These are phyloP conservation scores for Pleurotus sapidus DNA, from an alignment of 768 basidiomycete genomes.

Conservation along the genomic window DNA sequence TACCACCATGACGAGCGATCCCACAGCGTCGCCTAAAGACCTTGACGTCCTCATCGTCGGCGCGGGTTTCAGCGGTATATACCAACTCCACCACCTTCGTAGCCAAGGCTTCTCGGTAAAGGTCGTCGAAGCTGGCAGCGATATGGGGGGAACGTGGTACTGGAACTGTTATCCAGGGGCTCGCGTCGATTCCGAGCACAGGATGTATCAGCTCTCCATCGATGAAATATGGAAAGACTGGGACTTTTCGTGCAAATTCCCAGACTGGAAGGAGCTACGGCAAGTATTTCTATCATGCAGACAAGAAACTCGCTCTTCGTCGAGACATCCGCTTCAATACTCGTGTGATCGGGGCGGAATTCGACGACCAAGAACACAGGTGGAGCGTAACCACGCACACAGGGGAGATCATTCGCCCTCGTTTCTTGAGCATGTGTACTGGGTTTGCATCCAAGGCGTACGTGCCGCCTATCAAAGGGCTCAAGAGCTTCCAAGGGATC, in stretches of 20 bases:
- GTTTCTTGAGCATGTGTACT: constrained; percentile 20
- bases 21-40: not conserved
- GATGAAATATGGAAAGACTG: constrained; percentile 6
- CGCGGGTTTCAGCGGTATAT: constrained; percentile 1
- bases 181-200: constrained; percentile 3
- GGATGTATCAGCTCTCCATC: constrained; percentile 1
- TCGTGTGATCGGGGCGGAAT: constrained; percentile 18
- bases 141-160: constrained; percentile 12
- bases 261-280: constrained; percentile 8
- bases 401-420: constrained; percentile 14
- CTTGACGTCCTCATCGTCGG: constrained; percentile 8
- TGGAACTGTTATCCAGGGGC: constrained; percentile 7
- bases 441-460: constrained; percentile 20
- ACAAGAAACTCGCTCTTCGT: constrained; percentile 20
- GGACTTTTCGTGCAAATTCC: not conserved
- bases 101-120: not conserved
- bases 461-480: constrained; percentile 16
- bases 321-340: constrained; percentile 21
- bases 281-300: constrained; percentile 20
- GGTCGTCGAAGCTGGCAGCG: constrained; percentile 11
- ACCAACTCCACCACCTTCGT: constrained; percentile 1
- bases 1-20: too few relatives aligned
- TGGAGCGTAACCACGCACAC: constrained; percentile 19
- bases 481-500: constrained; percentile 21
- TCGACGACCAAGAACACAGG: constrained; percentile 14